Percentiles rank a stretch among this genome's conserved stretches.
phyloP scores from a whole-genome alignment of 768 basidiomycete genomes.

The Steccherinum ochraceum region DNA sequence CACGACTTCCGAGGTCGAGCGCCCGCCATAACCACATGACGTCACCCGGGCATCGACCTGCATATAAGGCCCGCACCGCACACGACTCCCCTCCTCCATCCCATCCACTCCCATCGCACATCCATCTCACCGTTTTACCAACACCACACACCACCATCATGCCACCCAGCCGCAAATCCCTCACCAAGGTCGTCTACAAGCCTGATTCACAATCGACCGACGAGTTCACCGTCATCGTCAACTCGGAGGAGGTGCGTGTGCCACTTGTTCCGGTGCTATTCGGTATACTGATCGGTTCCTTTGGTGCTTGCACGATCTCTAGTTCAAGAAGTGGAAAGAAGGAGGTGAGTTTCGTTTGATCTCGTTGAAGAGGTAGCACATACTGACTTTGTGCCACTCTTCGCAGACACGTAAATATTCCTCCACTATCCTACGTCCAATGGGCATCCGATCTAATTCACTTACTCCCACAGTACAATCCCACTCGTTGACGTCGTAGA shows the following conservation, averaged over 20 bases:
- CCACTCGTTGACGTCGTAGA: constrained; percentile 76
- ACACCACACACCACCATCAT: neutral
- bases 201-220: constrained; percentile 66
- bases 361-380: constrained; percentile 5
- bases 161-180: constrained; percentile 22
- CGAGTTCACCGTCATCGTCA: constrained; percentile 67
- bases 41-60: too few species aligned
- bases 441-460: constrained; percentile 2
- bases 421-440: neutral
- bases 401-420: constrained; percentile 59
- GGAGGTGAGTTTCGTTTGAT: constrained; percentile 50
- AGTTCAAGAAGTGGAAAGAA: constrained; percentile 76
- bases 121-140: too few species aligned
- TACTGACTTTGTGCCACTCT: constrained; percentile 10
- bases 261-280: neutral
- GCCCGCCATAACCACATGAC: too few species aligned
- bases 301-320: neutral
- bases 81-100: too few species aligned
- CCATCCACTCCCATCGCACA: too few species aligned
- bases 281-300: neutral
- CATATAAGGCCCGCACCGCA: too few species aligned
- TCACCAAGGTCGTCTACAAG: constrained; percentile 77
- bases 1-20: too few species aligned
- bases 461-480: constrained; percentile 43
- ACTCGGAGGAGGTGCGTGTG: constrained; percentile 50